Percentiles rank a stretch among this genome's conserved stretches.
Conservation (phyloP, 2,329 filamentous ascomycete genomes). For the Ceratocystiopsis brevicomis region DNA sequence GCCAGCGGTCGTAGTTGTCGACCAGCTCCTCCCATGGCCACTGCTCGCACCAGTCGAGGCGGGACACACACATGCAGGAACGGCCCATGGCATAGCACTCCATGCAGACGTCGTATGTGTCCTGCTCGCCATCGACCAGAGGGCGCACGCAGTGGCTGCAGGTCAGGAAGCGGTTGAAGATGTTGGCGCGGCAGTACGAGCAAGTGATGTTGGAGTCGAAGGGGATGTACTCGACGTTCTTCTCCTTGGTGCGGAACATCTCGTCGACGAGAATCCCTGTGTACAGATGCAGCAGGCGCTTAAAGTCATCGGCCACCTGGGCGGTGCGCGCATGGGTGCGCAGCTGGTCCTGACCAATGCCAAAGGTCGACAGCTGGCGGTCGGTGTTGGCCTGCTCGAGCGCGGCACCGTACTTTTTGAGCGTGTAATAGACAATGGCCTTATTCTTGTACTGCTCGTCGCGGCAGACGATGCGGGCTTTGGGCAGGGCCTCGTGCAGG, state of each 20-base stretch:
- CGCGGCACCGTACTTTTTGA: constrained; percentile 57
- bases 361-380: constrained; percentile 25
- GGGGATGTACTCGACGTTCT: constrained; percentile 52
- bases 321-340: constrained; percentile 28
- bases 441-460: constrained; percentile 99
- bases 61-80: constrained; percentile 75
- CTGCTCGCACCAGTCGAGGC: constrained; percentile 80
- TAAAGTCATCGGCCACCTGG: constrained; percentile 69
- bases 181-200: constrained; percentile 87
- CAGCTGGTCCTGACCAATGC: constrained; percentile 24
- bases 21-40: constrained; percentile 68
- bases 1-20: constrained; percentile 66
- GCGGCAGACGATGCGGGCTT: constrained; percentile 76
- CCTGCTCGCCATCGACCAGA: constrained; percentile 47
- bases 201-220: constrained; percentile 90
- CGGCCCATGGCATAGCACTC: constrained; percentile 97
- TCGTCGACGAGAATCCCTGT: constrained; percentile 68
- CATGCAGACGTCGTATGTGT: constrained; percentile 94
- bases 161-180: constrained; percentile 91
- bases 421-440: constrained; percentile 75
- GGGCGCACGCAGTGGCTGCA: constrained; percentile 65
- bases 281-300: constrained; percentile 58
- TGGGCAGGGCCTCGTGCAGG: constrained; percentile 69
- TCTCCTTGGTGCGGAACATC: constrained; percentile 58
- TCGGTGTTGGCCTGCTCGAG: constrained; percentile 35